Percentiles rank a stretch among this genome's conserved stretches.
Conservation (phyloP, 176 grass and related monocot genomes). For the Oropetium thomaeum region DNA sequence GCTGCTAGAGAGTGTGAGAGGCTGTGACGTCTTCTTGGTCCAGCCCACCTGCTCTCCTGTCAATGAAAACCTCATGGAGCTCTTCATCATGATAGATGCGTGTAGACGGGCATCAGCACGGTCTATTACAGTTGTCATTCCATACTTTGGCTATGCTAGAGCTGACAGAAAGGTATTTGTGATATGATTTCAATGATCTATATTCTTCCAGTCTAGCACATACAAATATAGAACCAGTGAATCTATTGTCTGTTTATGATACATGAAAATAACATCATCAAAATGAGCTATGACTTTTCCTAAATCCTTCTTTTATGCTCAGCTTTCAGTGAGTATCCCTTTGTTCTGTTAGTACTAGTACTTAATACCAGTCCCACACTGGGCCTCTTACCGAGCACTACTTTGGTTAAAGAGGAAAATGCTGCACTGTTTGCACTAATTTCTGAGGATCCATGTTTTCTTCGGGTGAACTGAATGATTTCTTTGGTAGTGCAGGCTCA, state of each 20-base stretch:
- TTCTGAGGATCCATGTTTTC: neutral
- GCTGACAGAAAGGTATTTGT: slow-evolving; percentile 84
- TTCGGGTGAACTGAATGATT: neutral
- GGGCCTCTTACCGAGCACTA: neutral
- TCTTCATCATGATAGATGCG: slow-evolving; percentile 94
- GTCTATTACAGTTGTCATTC: slow-evolving; percentile 88
- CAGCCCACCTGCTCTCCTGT: slow-evolving; percentile 88
- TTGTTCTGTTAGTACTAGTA: neutral
- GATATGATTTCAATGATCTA: neutral
- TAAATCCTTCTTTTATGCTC: neutral
- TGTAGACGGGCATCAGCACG: slow-evolving; percentile 83
- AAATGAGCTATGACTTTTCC: neutral
- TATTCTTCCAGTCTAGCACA: neutral
- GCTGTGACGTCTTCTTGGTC: slow-evolving; percentile 92
- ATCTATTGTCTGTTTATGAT: neutral
- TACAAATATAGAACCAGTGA: neutral
- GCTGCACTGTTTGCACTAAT: neutral
- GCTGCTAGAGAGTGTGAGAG: slow-evolving; percentile 88
- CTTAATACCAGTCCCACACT: neutral
- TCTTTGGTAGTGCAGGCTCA: slow-evolving; percentile 59
- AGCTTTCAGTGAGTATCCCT: neutral
- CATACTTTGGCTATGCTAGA: slow-evolving; percentile 97
- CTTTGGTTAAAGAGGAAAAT: neutral
- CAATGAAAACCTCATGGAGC: slow-evolving; percentile 96
- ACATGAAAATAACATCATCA: neutral